A percentile compares a stretch with the other conserved stretches of the same genome.
Conservation (phyloP, 176 grass and related monocot species). For the Sorghum bicolor region Sorghum_bicolor_NCBIv3 NC_012873.2:3053501-3054000, state of each 20-base stretch:
- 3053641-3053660: constrained; percentile 72
- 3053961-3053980: constrained; percentile 85
- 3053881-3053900: constrained; percentile 58
- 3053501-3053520: constrained; percentile 10
- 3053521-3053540: background rate
- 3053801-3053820: constrained; percentile 73
- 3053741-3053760: constrained; percentile 83
- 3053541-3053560: constrained; percentile 17
- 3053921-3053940: constrained; percentile 78
- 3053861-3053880: constrained; percentile 72
- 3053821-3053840: constrained; percentile 47
- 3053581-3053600: background rate
- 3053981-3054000: constrained; percentile 93
- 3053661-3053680: constrained; percentile 46
- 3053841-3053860: constrained; percentile 47
- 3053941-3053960: constrained; percentile 88
- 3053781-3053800: constrained; percentile 86
- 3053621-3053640: constrained; percentile 20
- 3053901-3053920: constrained; percentile 88
- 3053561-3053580: constrained; percentile 1
- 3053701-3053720: constrained; percentile 73
- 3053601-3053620: background rate
- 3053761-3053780: constrained; percentile 77
- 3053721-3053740: constrained; percentile 94
- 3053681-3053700: constrained; percentile 68